Evolutionary conservation across 2,329 filamentous ascomycete genomes (phyloP), one percentile per base, ranked within the genome.

Genomic region (Pleoardoris graminearum): DNA sequence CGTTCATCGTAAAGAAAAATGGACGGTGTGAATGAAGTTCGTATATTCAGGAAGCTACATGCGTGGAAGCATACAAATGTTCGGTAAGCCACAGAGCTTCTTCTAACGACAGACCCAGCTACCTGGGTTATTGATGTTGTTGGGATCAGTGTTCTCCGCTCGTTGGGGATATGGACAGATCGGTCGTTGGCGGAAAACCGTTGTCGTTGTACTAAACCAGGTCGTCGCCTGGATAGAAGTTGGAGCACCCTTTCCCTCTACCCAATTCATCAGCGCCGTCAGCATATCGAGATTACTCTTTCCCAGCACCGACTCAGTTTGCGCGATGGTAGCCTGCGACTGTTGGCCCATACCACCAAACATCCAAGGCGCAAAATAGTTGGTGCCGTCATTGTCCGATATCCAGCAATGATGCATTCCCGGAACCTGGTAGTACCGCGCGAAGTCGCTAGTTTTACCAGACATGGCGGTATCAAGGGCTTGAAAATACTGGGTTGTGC

Each of bases 351-450:
- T 32, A 12, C 30, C 30, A 12, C 30, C 30, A 14, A 32, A 10
- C 4, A 6, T 32, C 30, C 30, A 32, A 50, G 37, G 48, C 37
- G 43, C 48, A 25, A 35, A 30, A 38, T 32, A 23, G 22, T 22
- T 16, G 16, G 17, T 7, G 21, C 36, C 36, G 36, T 22, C 36
- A 16, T 38, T 38, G 36, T 32, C 30, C 12, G 19, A 16, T 8
- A 14, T 12, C 30, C 30, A 17, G 27, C 42, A 45, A 33, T 45
- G 42, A 33, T 45, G 42, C 42, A 45, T 45, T n/a, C 42, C 42
- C 10, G 42, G 42, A 16, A 45, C 21, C 27, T 45, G 42, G 17
- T 32, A 45, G 17, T 45, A 45, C 8, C 42, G 25, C 8, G 32
- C 29, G 14, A 27, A 45, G 16, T 32, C 27, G 10, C 42, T 30